Evolutionary conservation across 2,329 filamentous ascomycete genomes (phyloP), one percentile per base, ranked within the genome.

Genomic region (Bisporella sp.): DNA sequence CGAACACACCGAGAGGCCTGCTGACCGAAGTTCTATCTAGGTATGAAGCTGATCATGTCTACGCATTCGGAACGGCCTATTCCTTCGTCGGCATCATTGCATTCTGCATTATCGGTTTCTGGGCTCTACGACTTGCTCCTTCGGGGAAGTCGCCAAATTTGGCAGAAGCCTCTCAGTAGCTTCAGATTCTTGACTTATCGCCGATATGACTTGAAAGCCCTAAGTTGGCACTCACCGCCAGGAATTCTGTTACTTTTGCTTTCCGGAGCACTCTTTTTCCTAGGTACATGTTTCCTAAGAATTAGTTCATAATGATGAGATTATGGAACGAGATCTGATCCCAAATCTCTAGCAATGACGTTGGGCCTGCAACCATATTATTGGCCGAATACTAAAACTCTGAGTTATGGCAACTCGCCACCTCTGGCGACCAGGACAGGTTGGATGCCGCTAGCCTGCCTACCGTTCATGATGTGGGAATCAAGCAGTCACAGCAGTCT

Each of bases 401-500:
- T 55, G 4, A 46, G 32, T 7, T 57, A 30, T 45, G 55, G 55
- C n/a, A 90, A 90, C 31, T 95, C 91, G 1, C 91, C 91, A 31
- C 91, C 91, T 0, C 66, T 96, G 51, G 89, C 90, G 7, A 82
- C 96, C 52, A 79, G 91, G 55, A 76, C 89, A 5, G 91, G 91
- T 47, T 96, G 96, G 91, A 81, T 96, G 51, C 84, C 91, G 6
- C 84, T 96, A 7, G 87, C 90, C 9, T 78, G 95, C 74, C 84
- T 92, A 45, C 91, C 91, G 0, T 96, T 56, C 42, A 37, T 57
- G 4, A 54, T 53, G 49, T 53, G 31, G 41, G 21, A 21, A 21
- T 3, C 21, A 21, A 21, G 21, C 21, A 21, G 21, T 21, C 21
- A 21, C 21, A 21, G 21, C 21, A 42, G 31, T 45, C 5, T 32